phyloP scores from a whole-genome alignment of 768 basidiomycete genomes.

The Boletus huronensis region DNA sequence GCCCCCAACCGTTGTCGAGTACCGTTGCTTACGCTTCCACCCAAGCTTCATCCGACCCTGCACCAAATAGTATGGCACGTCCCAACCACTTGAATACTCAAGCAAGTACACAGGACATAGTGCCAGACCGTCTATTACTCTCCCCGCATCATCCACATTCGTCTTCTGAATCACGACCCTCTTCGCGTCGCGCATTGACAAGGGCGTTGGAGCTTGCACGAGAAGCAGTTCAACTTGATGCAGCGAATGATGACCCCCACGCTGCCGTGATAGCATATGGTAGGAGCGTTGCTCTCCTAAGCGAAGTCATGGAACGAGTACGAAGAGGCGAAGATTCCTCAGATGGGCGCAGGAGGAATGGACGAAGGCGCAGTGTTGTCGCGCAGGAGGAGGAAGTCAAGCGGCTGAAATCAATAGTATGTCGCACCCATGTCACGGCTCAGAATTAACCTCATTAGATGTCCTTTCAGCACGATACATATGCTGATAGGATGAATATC shows the following conservation, averaged over 20 bases:
- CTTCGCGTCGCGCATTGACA: slow-evolving; percentile 83
- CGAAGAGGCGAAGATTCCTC: slow-evolving; percentile 79
- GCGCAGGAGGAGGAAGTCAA: slow-evolving; percentile 90
- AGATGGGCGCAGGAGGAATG: slow-evolving; percentile 56
- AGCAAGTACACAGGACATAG: slow-evolving; percentile 36
- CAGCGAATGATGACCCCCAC: slow-evolving; percentile 83
- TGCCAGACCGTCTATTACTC: slow-evolving; percentile 42
- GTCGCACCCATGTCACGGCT: slow-evolving; percentile 32
- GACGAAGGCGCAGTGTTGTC: slow-evolving; percentile 73
- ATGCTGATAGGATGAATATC: slow-evolving; percentile 92
- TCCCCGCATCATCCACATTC: slow-evolving; percentile 43
- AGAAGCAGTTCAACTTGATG: slow-evolving; percentile 85
- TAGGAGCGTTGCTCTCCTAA: slow-evolving; percentile 79
- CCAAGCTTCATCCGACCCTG: slow-evolving; percentile 56
- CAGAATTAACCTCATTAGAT: slow-evolving; percentile 14
- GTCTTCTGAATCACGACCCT: slow-evolving; percentile 50
- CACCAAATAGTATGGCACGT: slow-evolving; percentile 50
- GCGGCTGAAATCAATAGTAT: slow-evolving; percentile 82
- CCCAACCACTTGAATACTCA: slow-evolving; percentile 18
- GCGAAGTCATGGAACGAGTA: slow-evolving; percentile 91
- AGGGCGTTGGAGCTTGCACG: slow-evolving; percentile 83
- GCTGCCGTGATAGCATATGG: slow-evolving; percentile 88
- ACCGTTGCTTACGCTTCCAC: slow-evolving; percentile 30
- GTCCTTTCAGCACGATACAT: slow-evolving; percentile 78
- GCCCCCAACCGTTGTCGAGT: slow-evolving; percentile 22